Base-by-base conservation (phyloP, 768 basidiomycete species). In the Phaeolepiota aurea region DNA sequence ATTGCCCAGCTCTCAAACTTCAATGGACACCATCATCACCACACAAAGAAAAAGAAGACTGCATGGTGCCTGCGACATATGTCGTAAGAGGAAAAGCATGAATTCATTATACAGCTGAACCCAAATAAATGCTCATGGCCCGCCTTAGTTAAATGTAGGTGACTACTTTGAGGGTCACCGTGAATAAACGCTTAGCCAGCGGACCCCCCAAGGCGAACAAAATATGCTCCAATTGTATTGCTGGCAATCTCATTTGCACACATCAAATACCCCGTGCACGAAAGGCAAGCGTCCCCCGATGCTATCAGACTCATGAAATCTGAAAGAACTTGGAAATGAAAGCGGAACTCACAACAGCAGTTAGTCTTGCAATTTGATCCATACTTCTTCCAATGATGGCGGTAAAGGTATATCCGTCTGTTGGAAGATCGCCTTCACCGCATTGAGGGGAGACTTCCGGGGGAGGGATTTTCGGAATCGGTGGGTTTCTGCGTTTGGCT, bases 121-220 rank as follows among this genome's bases (percentile, higher is more conserved):
- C n/a, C n/a, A 28, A 28, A 28, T 28, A 28, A 31, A 51, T 16
- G 44, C 40, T 14, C 25, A 28, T 38, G 5, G 15, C 18, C 4
- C 25, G 19, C 44, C 21, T 12, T 31, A 71, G 69, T 66, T 34
- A 63, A 65, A 59, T 71, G 69, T 69, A 54, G 44, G 54, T 34
- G 20, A 28, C 25, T 41, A 10, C 36, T 40, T 33, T 42, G 13
- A 41, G 77, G 77, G 77, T 45, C 76, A 84, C 44, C 82, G 81
- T 48, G 74, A 76, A 14, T 71, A 68, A 42, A 75, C 71, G 69
- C 71, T n/a, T n/a, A n/a, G n/a, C n/a, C n/a, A n/a, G n/a, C n/a
- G n/a, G n/a, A n/a, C n/a, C n/a, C n/a, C 70, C 3, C 61, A 63
- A 2, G 73, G 72, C n/a, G n/a, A n/a, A n/a, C n/a, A n/a, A n/a